Evolutionary conservation across 345 rosid species (phyloP), one percentile per base, ranked within the genome.

Genomic region (Populus nigra): DNA sequence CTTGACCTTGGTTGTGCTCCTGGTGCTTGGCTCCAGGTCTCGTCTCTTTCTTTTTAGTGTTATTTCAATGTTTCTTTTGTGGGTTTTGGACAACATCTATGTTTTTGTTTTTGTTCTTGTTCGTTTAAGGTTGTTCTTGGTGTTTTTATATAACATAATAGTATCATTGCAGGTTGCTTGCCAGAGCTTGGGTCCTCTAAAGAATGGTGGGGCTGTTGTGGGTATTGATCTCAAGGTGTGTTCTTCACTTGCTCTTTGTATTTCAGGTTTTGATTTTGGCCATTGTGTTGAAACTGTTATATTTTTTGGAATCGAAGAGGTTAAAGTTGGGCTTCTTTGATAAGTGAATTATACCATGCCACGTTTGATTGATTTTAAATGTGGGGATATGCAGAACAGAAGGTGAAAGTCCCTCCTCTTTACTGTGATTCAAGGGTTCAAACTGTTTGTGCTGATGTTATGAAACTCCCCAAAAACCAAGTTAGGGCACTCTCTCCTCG

Each of bases 21-120:
- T 66, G 99, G 98, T 85, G 98, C 99, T 73, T 96, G 99, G 99
- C 99, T 96, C 77, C 98, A 95, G 94, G 98, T 95, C 22, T 41
- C 7, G 41, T 49, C n/a, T 45, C 50, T 73, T 45, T 36, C 8
- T 35, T 13, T 31, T 0, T 4, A 33, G 65, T n/a, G 63, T 25
- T 68, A 25, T 50, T 49, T 71, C 23, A 61, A 59, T 10, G 23
- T 72, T 73, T 45, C 53, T 41, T 11, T 66, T 4, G 25, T 75
- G 50, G 62, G 72, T 35, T 72, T 69, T 73, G 9, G 22, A 41
- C 63, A n/a, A 16, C 23, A 13, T 55, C 16, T 68, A 12, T 47
- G 36, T 65, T 72, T 17, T 41, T n/a, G n/a, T n/a, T n/a, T n/a
- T n/a, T n/a, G n/a, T n/a, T n/a, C n/a, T 53, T n/a, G 23, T 35